These are phyloP conservation scores for Herpotrichia juniperi DNA, from an alignment of 2,329 filamentous ascomycete species.

Conservation along the genomic window DNA sequence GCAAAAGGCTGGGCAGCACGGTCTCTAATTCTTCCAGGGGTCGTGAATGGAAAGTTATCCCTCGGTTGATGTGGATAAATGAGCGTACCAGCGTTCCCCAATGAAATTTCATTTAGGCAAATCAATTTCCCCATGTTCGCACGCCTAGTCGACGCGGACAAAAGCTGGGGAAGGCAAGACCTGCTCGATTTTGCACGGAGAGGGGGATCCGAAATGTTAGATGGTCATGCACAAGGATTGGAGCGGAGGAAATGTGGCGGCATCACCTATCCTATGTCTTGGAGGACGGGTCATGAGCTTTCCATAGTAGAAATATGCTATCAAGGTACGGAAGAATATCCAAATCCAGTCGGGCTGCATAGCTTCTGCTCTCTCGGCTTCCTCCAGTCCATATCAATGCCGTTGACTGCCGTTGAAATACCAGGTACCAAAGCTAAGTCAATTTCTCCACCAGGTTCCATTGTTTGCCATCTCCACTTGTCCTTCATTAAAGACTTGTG, in stretches of 20 bases:
- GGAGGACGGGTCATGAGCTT: conserved; percentile 1
- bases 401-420: conserved; percentile 2
- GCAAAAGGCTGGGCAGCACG: background rate
- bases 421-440: background rate
- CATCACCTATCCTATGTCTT: conserved; percentile 1
- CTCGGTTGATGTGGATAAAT: conserved; percentile 43
- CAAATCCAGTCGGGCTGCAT: conserved; percentile 3
- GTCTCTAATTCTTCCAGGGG: background rate
- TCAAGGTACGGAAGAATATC: conserved; percentile 1
- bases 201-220: conserved; percentile 16
- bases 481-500: conserved; percentile 1
- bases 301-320: background rate
- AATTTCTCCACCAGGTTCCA: conserved; percentile 7
- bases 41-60: conserved; percentile 3
- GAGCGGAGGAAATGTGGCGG: conserved; percentile 7
- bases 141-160: background rate
- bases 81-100: background rate
- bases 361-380: background rate
- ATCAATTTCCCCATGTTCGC: conserved; percentile 12
- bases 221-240: conserved; percentile 9
- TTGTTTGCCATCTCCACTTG: background rate
- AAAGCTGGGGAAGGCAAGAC: background rate
- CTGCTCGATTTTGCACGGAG: conserved; percentile 13
- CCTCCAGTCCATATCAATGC: background rate
- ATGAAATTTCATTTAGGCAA: conserved; percentile 26